Evolutionary conservation across 75 land plant species (phyloP), one percentile per base, ranked within the genome.

Genomic region (Chamaecyparis obtusa): DNA sequence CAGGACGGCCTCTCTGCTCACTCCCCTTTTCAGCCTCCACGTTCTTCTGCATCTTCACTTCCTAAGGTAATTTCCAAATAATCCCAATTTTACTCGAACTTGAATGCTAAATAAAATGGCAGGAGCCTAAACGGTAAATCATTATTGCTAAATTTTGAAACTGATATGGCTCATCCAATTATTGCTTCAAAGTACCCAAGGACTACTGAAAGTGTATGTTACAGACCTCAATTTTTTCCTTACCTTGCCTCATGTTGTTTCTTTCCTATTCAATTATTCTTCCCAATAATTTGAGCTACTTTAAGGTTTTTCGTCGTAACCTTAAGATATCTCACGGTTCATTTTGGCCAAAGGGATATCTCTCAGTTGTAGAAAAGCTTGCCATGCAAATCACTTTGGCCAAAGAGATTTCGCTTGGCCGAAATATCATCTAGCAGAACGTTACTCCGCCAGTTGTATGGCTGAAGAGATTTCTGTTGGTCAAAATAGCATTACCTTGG

Each of bases 1-100:
- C 93, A 90, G 57, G 94, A 93, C 35, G 94, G 92, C 39, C 88
- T 90, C 71, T 94, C 95, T 13, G 87, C 86, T 15, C 92, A 92
- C 85, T 90, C 93, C 15, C 93, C 93, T 32, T 76, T 83, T 16
- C 93, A 90, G 44, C 89, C 91, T 8, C 92, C 91, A 6, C 92
- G 88, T 49, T 87, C 91, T 10, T 91, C 93, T 24, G 91, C 86
- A 27, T 92, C 94, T 67, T 92, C 91, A 55, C 88, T 91, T 60
- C 90, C 89, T 83, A 93, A 93, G 90, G 94, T 91, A 30, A 7
- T 87, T 13, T 48, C 24, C 39, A 55, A 55, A 55, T 72, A 55
- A 78, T 7, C 10, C 16, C 24, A 43, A 7, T 54, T 43, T 75
- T 43, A 88, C 84, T 69, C 54, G 15, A 51, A 51, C 1, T 15